phyloP scores from a whole-genome alignment of 2,329 filamentous ascomycete species.

The Cladosporium sp. region DNA sequence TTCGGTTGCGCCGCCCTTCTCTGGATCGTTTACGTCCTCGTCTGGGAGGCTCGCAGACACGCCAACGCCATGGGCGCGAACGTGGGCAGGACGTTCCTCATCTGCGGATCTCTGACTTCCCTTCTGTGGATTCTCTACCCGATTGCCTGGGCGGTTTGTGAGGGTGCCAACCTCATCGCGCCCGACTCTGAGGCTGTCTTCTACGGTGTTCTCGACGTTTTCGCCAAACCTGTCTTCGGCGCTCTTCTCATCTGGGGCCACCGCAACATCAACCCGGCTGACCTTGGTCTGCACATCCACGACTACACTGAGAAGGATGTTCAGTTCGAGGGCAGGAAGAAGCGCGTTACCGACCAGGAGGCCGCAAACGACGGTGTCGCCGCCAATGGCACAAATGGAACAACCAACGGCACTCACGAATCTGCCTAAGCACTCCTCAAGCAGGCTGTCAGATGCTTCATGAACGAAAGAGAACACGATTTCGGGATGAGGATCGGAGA shows the following conservation, averaged over 20 bases:
- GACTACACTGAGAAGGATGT: slow-evolving; percentile 41
- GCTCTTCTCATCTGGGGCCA: slow-evolving; percentile 57
- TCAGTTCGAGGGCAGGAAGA: slow-evolving; percentile 10
- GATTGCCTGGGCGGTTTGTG: slow-evolving; percentile 54
- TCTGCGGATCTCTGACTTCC: slow-evolving; percentile 53
- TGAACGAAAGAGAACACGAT: too few relatives aligned
- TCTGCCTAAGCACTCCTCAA: too few relatives aligned
- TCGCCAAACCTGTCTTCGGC: slow-evolving; percentile 60
- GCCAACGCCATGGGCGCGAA: slow-evolving; percentile 49
- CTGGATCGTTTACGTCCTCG: slow-evolving; percentile 56
- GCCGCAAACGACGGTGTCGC: slow-evolving; percentile 20
- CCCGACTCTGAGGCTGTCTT: slow-evolving; percentile 63
- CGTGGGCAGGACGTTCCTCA: slow-evolving; percentile 48
- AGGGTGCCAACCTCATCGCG: slow-evolving; percentile 60
- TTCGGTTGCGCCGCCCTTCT: slow-evolving; percentile 50
- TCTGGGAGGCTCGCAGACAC: slow-evolving; percentile 51
- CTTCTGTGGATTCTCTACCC: slow-evolving; percentile 61
- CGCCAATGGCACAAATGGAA: too few relatives aligned
- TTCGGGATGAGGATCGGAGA: too few relatives aligned
- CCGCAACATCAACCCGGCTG: slow-evolving; percentile 52
- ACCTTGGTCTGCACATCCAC: slow-evolving; percentile 48
- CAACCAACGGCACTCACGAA: too few relatives aligned
- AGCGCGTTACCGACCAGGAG: slow-evolving; percentile 23
- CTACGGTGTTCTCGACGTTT: slow-evolving; percentile 60
- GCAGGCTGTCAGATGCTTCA: too few relatives aligned